Conservation (phyloP, 257 asterid genomes). For the Solanum pimpinellifolium region DNA sequence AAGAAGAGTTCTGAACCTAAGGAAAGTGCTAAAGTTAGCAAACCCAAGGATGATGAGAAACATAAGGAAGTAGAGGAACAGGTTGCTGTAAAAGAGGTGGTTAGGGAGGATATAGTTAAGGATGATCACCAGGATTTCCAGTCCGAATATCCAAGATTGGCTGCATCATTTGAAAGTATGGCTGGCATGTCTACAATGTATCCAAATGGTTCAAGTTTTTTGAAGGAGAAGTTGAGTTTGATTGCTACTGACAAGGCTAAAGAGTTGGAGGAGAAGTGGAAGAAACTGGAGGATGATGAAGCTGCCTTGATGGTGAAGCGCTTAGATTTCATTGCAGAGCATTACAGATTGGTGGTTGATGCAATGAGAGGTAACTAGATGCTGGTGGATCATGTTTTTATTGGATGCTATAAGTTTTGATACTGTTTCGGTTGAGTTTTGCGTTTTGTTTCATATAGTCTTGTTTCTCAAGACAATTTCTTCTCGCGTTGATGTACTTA, state of each 20-base stretch:
- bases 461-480: background rate
- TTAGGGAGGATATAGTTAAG: background rate
- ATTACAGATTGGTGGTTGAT: slow-evolving; percentile 15
- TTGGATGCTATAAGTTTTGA: background rate
- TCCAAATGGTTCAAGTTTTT: background rate
- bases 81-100: background rate
- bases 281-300: slow-evolving; percentile 26
- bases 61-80: background rate
- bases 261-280: slow-evolving; percentile 57
- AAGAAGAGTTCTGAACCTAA: background rate
- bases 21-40: background rate
- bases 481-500: background rate
- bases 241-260: slow-evolving; percentile 32
- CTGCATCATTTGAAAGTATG: slow-evolving; percentile 9
- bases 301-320: slow-evolving; percentile 21
- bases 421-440: background rate
- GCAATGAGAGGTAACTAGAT: background rate
- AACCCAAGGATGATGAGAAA: background rate
- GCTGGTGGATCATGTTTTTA: background rate
- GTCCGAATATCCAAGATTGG: slow-evolving; percentile 26
- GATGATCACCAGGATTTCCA: slow-evolving; percentile 7
- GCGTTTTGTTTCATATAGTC: background rate
- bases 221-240: slow-evolving; percentile 23
- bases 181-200: background rate
- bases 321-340: slow-evolving; percentile 26